phyloP scores from a whole-genome alignment of 1,284 basidiomycete species.

The Sporisorium exsertum region DNA sequence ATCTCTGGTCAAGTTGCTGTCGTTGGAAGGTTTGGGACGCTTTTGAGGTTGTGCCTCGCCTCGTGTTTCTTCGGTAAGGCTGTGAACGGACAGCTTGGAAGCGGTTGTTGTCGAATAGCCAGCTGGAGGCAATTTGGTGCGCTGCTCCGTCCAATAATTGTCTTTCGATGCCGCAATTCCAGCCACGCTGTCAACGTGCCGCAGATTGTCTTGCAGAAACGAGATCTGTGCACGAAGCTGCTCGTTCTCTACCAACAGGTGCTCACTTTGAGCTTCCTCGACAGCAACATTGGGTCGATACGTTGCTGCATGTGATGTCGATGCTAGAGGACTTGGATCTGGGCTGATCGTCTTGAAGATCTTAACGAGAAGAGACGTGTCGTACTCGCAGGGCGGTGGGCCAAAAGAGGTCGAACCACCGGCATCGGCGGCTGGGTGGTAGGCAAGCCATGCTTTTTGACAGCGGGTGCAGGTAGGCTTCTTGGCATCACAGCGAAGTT shows the following conservation, averaged over 20 bases:
- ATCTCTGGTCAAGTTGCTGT: not conserved
- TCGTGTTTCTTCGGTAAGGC: not conserved
- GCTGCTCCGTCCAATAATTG: not conserved
- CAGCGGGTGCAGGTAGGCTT: slow-evolving; percentile 44
- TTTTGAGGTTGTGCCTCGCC: slow-evolving; percentile 2
- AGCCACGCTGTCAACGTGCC: not conserved
- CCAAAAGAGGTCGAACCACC: not conserved
- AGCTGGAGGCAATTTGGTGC: not conserved
- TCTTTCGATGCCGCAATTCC: not conserved
- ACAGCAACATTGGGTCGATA: not conserved
- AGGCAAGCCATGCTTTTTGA: slow-evolving; percentile 37
- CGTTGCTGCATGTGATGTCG: slow-evolving; percentile 1
- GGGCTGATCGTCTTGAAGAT: slow-evolving; percentile 31
- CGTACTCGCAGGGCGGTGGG: slow-evolving; percentile 40
- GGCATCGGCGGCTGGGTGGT: slow-evolving; percentile 11
- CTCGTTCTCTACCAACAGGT: slow-evolving; percentile 16
- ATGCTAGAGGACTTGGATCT: not conserved
- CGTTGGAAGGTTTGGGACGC: not conserved
- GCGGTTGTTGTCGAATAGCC: not conserved
- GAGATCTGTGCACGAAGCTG: slow-evolving; percentile 26
- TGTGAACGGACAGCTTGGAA: slow-evolving; percentile 2
- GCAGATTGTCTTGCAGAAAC: slow-evolving; percentile 12
- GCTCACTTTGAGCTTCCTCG: not conserved
- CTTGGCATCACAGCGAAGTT: slow-evolving; percentile 41
- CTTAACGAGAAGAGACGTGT: slow-evolving; percentile 31